Base-by-base conservation (phyloP, 2,329 filamentous ascomycete genomes). In the Diplocarpon mali region DNA sequence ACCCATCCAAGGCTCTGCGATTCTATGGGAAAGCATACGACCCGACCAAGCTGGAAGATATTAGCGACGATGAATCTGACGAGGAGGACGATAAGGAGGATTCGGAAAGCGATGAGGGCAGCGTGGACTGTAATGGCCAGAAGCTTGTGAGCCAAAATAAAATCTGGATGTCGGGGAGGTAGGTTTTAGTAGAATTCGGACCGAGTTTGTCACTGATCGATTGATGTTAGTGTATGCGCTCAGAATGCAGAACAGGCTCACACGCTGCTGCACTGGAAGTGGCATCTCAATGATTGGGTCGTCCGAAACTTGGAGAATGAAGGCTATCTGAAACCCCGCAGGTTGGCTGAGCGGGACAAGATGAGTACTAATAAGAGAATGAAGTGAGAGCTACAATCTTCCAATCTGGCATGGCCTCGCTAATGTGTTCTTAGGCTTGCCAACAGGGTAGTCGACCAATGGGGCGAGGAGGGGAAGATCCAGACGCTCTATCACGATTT, bases 251-350 rank as follows among this genome's bases (percentile, higher is more conserved):
- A 78, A 51, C 80, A 80, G 32, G 80, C 83, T 0, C 85, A 90
- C 57, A 73, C 72, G 1, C 69, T 90, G 3, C 71, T 78, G 4
- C 85, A 92, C 63, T 89, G 85, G 85, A 80, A 81, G 45, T 76
- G 75, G 48, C 75, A 79, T 37, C 74, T 90, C n/a, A 80, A 84
- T 57, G 72, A 80, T 51, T 84, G 75, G 72, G 79, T 89, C 0
- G 69, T 82, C 17, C 69, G 72, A 24, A 76, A 74, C 42, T 73
- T 92, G 0, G 63, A 69, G 17, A 62, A 62, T 1, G 69, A 79
- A 47, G 78, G 76, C 0, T 71, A 81, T 51, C 68, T 82, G 50
- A 67, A 66, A 0, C 64, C 76, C 1, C 64, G 71, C 10, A 72
- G 77, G 56, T 65, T 87, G 28, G 66, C 78, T 1, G 68, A 78